Percentiles rank a stretch among this genome's conserved stretches.
These are phyloP conservation scores for Pichia rugopelliculosa DNA, from an alignment of 805 yeast species.

Conservation along the genomic window DNA sequence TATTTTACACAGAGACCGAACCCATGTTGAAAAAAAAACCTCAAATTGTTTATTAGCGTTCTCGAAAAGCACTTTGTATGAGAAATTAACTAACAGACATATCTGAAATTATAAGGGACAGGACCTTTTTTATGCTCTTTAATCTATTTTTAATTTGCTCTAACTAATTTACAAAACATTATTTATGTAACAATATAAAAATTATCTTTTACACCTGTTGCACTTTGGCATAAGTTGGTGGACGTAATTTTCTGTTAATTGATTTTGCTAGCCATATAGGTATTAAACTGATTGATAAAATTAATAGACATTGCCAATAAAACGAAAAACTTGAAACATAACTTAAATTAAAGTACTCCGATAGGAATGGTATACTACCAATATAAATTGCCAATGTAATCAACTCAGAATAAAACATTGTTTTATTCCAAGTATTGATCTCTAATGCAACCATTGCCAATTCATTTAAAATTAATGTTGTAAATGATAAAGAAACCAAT, in stretches of 20 bases:
- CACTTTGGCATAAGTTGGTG: conserved; percentile 96
- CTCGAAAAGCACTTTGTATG: neutral
- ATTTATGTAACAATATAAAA: too few relatives aligned
- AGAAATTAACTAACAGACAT: too few relatives aligned
- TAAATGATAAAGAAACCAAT: conserved; percentile 83
- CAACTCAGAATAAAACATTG: conserved; percentile 67
- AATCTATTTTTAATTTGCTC: too few relatives aligned
- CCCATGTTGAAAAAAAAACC: too few relatives aligned
- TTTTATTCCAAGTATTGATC: conserved; percentile 82
- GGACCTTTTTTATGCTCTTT: too few relatives aligned
- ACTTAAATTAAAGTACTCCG: conserved; percentile 75
- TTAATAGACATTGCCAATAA: conserved; percentile 60
- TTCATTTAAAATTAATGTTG: conserved; percentile 77
- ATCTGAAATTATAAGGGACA: too few relatives aligned
- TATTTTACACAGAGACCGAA: too few relatives aligned
- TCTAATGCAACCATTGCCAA: conserved; percentile 89
- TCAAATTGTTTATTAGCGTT: neutral
- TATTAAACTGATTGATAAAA: conserved; percentile 61
- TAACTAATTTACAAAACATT: too few relatives aligned
- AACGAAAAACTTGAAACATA: conserved; percentile 46
- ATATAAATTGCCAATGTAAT: conserved; percentile 61
- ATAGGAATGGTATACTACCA: conserved; percentile 72
- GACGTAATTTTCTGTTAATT: conserved; percentile 67
- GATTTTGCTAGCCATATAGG: conserved; percentile 88
- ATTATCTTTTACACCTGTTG: conserved; percentile 56